Conservation (phyloP, 768 basidiomycete species). For the Bullera alba region DNA sequence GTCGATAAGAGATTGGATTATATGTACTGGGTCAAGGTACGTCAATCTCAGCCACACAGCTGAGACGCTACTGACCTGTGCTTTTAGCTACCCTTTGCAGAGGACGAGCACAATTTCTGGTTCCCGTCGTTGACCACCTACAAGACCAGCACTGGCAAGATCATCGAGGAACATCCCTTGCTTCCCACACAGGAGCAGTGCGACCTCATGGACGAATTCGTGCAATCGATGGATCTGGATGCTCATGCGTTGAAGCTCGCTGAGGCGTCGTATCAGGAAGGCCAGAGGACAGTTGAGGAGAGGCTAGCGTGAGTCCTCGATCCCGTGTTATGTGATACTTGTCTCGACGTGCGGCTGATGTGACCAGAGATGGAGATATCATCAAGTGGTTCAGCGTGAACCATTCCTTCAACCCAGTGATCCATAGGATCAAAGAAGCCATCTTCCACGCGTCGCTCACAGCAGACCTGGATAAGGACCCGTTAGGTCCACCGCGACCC, state of each 20-base stretch:
- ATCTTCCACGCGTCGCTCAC: slow-evolving; percentile 80
- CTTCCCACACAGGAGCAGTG: slow-evolving; percentile 43
- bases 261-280: slow-evolving; percentile 53
- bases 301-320: slow-evolving; percentile 6
- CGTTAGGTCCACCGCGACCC: slow-evolving; percentile 77
- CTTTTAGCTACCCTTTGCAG: slow-evolving; percentile 88
- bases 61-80: slow-evolving; percentile 2
- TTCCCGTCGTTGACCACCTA: slow-evolving; percentile 74
- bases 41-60: neutral
- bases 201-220: slow-evolving; percentile 69
- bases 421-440: slow-evolving; percentile 88
- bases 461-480: slow-evolving; percentile 62
- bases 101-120: slow-evolving; percentile 79
- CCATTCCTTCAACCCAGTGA: slow-evolving; percentile 76
- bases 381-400: slow-evolving; percentile 65
- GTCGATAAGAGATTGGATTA: slow-evolving; percentile 55
- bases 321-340: neutral
- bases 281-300: slow-evolving; percentile 5
- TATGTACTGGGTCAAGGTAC: slow-evolving; percentile 73
- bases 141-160: slow-evolving; percentile 67
- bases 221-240: slow-evolving; percentile 83
- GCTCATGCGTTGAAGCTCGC: slow-evolving; percentile 60
- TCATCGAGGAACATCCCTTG: slow-evolving; percentile 58
- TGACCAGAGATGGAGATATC: slow-evolving; percentile 51
- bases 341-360: slow-evolving; percentile 5